Percentiles rank a stretch among this genome's conserved stretches.
These are phyloP conservation scores for Diaporthe sp. DNA, from an alignment of 2,329 filamentous ascomycete species.

Conservation along the genomic window DNA sequence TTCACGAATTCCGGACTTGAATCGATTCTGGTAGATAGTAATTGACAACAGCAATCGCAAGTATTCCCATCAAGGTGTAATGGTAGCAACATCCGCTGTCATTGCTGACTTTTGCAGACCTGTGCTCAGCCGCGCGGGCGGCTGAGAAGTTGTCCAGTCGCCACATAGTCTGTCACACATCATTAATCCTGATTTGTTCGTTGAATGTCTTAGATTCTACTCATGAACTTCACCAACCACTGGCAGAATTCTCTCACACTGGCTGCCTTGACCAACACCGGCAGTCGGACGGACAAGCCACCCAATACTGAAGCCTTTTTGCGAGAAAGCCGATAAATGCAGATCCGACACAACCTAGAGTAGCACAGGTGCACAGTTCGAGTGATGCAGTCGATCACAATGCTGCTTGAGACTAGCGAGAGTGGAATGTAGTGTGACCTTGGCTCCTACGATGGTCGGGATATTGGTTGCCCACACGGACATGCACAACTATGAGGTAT, in stretches of 20 bases:
- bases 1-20: too few species aligned
- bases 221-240: neutral
- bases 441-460: neutral
- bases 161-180: neutral
- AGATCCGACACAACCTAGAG: neutral
- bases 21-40: too few species aligned
- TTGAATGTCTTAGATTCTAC: neutral
- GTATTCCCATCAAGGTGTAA: too few species aligned
- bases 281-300: neutral
- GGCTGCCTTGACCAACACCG: neutral
- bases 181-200: neutral
- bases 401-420: neutral
- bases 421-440: neutral
- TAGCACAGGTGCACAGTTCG: neutral
- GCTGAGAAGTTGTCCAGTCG: neutral
- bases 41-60: too few species aligned
- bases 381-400: neutral
- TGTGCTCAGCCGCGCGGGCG: neutral
- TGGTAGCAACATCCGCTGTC: too few species aligned
- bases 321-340: neutral
- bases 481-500: neutral
- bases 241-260: neutral
- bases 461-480: neutral
- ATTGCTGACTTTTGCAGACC: too few species aligned
- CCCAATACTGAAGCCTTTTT: neutral